Evolutionary conservation across 495 filamentous ascomycete species (phyloP), one percentile per base, ranked within the genome.

Genomic region (Annulohypoxylon maeteangense): DNA sequence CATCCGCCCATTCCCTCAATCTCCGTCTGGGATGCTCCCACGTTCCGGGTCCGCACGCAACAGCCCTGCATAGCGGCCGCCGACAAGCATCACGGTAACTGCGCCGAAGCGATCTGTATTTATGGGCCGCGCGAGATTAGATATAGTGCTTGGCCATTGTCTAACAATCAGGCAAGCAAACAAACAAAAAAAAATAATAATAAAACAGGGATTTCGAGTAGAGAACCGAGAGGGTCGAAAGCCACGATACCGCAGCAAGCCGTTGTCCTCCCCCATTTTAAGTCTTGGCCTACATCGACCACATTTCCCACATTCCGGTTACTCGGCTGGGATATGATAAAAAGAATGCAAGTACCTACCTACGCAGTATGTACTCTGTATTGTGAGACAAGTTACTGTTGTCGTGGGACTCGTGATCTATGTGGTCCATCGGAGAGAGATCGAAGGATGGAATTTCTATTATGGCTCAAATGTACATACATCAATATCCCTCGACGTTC

Each of bases 161-260:
- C 42, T 42, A 67, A 36, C 36, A 27, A 58, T 42, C 53, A 34
- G 54, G 32, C 53, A 38, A 56, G n/a, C 50, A 29, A 54, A 27
- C 42, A 55, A 64, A 50, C 61, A 67, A 29, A 29, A 29, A 29
- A 2, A 29, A 29, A n/a, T n/a, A n/a, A n/a, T n/a, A n/a, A n/a
- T n/a, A 29, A 27, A 59, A 32, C 32, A 34, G 47, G 67, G 54
- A 47, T 56, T 63, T 58, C 4, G 44, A 69, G 53, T 53, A 71
- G 51, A 58, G 62, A 32, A 63, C 25, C 25, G 53, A 45, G 36
- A 56, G 7, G 51, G 34, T 34, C 20, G 34, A 62, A 44, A 54
- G 29, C 65, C 58, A 72, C 60, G 69, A 72, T 68, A 65, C 59
- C 58, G 64, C 59, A 68, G 64, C 64, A 56, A 68, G 69, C 69